Evolutionary conservation across 1,139 yeast species (phyloP), one percentile per base, ranked within the genome.

Genomic region (Pichia sp.): DNA sequence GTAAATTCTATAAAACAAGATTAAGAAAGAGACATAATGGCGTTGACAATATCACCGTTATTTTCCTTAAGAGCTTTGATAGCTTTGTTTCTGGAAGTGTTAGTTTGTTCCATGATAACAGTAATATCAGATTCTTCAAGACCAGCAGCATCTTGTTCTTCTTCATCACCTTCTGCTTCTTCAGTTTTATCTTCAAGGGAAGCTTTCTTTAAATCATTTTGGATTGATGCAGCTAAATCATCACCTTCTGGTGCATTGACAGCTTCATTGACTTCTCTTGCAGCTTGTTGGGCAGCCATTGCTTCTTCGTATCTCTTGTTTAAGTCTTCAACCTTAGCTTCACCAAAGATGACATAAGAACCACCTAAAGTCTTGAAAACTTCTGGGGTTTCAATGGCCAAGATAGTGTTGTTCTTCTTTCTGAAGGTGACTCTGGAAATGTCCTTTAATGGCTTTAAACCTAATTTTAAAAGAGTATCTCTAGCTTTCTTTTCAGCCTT

Each of bases 401-500:
- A 82, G 68, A 89, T 85, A 68, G 84, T 79, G 81, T 88, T 88
- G 71, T 94, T 90, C 74, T 88, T 82, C 77, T 87, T 92, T 76
- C 86, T 88, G 80, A 92, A 85, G 61, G 96, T 89, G 65, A 92
- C 98, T 76, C 98, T 86, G 70, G 87, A 75, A 68, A 92, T 86
- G 62, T 96, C 96, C 68, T 85, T 84, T 67, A 92, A 80, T 74
- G 81, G 88, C 80, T 87, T 88, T 73, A 92, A 79, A 71, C 86
- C 88, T 65, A 90, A 80, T 76, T 90, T 90, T 74, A 82, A 75
- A 74, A 92, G 84, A 67, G 84, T 72, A 68, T 85, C 90, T 76
- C 95, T 85, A 65, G 98, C 97, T 77, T 90, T 89, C 81, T 87
- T 86, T 76, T 90, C 97, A 73, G 87, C 85, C 75, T 85, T 87